Evolutionary conservation across 371 early-diverging fungal species (phyloP), one percentile per base, ranked within the genome.

Genomic region (Mucor saturninus): DNA sequence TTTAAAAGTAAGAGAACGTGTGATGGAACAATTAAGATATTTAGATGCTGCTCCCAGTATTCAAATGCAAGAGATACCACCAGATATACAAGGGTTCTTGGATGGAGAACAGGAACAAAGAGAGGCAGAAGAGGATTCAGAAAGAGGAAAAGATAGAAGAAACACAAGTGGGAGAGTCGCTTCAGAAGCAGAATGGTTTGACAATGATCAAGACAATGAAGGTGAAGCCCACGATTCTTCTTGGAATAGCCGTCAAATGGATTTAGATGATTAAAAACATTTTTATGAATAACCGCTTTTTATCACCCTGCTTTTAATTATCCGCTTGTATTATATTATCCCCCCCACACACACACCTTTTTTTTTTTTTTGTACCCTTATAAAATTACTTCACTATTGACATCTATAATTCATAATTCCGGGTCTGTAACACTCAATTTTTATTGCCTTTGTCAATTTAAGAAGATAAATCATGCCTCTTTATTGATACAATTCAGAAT

Each of bases 31-130:
- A 57, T 80, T 99, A 55, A 77, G 96, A 61, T 87, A 90, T 65
- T 67, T 99, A 53, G 86, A 92, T 64, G 91, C 90, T 5, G 97
- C 98, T 13, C 99, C 99, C 0, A 93, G 95, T 63, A 97, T 99
- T 31, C 98, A 99, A 76, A 96, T 99, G 95, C 93, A 93, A 64
- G 87, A 87, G 56, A 86, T 91, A 13, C 94, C 94, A 10, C 87
- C 84, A 1, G 92, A 91, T 68, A 89, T 92, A 39, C 91, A 91
- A 64, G 91, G 90, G 5, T 91, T 88, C 51, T 59, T 92, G 65
- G 87, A 87, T 65, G 82, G 83, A 50, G 85, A 86, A 29, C 77
- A 79, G 1, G 86, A 86, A 56, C 71, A 83, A 58, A 72, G 69
- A 38, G 87, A 89, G 67, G 69, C 73, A 2, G 55, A 76, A 60